Base-by-base conservation (phyloP, 1,139 yeast species). In the Debaryomyces coudertii region DNA sequence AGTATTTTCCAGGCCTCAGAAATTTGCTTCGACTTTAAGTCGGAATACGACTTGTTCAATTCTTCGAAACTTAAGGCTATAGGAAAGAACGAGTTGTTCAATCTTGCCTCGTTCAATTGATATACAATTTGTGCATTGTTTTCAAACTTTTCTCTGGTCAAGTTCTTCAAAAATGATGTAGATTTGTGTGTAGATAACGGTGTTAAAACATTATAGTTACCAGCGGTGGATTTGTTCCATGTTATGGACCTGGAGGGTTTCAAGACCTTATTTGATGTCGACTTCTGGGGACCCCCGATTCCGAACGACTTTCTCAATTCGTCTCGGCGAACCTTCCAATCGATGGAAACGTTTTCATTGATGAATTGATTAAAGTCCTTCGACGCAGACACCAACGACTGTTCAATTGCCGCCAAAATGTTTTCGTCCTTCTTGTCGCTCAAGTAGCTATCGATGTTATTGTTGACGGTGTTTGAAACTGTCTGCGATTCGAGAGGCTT, bases 401-500 rank as follows among this genome's bases (percentile, higher is more conserved):
- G 92, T 60, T 90, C 97, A 56, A 93, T 90, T 2, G 97, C 86
- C 23, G 87, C 77, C 43, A 90, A 67, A 33, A 92, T 86, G 60
- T 83, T 89, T 61, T 90, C 96, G 51, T 90, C 96, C 60, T 89
- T 88, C 57, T 85, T 86, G 28, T 80, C 76, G 50, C 77, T 79
- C 51, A 90, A 66, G 56, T 82, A 84, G 37, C 70, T 73, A 53
- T 85, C 90, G 35, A 85, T 62, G 43, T 69, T 49, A 25, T 40
- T 44, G 16, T 44, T 35, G 9, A 47, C 31, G 7, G 47, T 23
- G 28, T 43, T 37, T 16, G 45, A 27, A 7, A 38, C 40, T n/a
- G 48, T 30, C 30, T 42, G 42, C 18, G 47, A 29, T 16, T 48
- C 47, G 8, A 39, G 31, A 12, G 44, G 43, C 51, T 16, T 45